phyloP scores from a whole-genome alignment of 1,284 basidiomycete genomes.

The Apiotrichum veenhuisii region DNA sequence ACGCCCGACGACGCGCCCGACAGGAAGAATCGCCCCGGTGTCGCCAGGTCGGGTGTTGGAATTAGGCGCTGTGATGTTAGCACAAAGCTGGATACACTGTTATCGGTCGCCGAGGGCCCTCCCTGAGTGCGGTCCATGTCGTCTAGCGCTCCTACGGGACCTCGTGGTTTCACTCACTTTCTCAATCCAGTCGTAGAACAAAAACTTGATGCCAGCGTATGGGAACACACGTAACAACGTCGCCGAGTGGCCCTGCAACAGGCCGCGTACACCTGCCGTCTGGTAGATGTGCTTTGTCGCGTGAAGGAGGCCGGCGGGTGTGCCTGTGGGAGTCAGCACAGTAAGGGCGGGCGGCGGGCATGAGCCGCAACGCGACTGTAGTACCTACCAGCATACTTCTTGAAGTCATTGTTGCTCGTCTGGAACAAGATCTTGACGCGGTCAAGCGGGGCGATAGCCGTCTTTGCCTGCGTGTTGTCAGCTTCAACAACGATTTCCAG shows the following conservation, averaged over 20 bases:
- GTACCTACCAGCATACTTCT: constrained; percentile 79
- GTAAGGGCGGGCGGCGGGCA: no score
- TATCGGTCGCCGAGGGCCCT: no score
- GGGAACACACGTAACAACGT: constrained; percentile 77
- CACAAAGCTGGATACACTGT: no score
- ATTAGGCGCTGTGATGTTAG: constrained; percentile 62
- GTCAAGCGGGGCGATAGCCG: constrained; percentile 93
- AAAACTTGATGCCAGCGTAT: constrained; percentile 96
- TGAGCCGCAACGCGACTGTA: no score
- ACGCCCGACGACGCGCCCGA: constrained; percentile 78
- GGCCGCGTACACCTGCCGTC: constrained; percentile 67
- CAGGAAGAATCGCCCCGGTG: constrained; percentile 74
- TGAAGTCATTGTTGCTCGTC: constrained; percentile 91
- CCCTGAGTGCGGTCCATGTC: no score
- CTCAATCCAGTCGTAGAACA: constrained; percentile 89
- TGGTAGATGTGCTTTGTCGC: constrained; percentile 78
- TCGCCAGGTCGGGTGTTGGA: constrained; percentile 74
- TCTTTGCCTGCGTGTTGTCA: constrained; percentile 69
- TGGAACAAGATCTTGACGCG: constrained; percentile 99
- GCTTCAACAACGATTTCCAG: not conserved
- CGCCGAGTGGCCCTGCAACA: constrained; percentile 93
- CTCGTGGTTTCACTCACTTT: constrained; percentile 58
- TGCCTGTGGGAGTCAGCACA: constrained; percentile 26
- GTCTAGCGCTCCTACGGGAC: no score
- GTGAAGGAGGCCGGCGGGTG: constrained; percentile 60